Evolutionary conservation across 495 filamentous ascomycete genomes (phyloP).

Genomic region (Tuber melanosporum): DNA sequence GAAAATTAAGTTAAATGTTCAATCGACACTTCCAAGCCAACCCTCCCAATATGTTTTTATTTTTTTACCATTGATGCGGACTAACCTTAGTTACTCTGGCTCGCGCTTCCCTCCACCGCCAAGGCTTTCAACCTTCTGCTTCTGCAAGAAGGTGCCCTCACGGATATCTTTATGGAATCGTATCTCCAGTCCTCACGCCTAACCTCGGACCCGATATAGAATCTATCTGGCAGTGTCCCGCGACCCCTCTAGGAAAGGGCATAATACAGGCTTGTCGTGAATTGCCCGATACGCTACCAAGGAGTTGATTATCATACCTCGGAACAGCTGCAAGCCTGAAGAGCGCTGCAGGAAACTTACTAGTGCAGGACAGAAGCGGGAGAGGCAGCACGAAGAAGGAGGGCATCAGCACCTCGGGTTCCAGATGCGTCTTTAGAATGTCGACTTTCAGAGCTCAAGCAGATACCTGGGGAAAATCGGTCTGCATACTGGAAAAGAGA

Average conservation of each 20-base stretch:
- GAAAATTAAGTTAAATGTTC: slow-evolving; percentile 83
- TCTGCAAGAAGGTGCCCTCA: slow-evolving; percentile 82
- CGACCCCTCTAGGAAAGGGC: too few relatives aligned
- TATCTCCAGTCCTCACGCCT: slow-evolving; percentile 92
- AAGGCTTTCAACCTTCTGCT: slow-evolving; percentile 90
- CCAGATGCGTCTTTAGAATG: slow-evolving; percentile 95
- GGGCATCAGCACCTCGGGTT: slow-evolving; percentile 79
- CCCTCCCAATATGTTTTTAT: slow-evolving; percentile 68
- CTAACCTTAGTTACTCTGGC: slow-evolving; percentile 90
- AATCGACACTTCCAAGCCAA: slow-evolving; percentile 60
- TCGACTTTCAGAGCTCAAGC: slow-evolving; percentile 92
- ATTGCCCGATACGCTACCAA: slow-evolving; percentile 77
- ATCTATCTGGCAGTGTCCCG: slow-evolving; percentile 44
- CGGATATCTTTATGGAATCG: slow-evolving; percentile 87
- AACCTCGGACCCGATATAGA: slow-evolving; percentile 82
- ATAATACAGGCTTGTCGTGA: slow-evolving; percentile 60
- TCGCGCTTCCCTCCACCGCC: slow-evolving; percentile 79
- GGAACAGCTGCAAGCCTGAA: slow-evolving; percentile 67
- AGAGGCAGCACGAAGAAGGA: slow-evolving; percentile 67
- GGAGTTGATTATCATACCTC: slow-evolving; percentile 61
- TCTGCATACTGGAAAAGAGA: slow-evolving; percentile 88
- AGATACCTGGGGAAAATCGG: slow-evolving; percentile 86
- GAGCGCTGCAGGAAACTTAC: slow-evolving; percentile 82
- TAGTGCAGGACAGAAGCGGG: slow-evolving; percentile 90
- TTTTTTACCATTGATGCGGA: slow-evolving; percentile 12